Evolutionary conservation across 108 stramenopile species (phyloP), one percentile per base, ranked within the genome.

Genomic region (Schizochytrium sp.): DNA sequence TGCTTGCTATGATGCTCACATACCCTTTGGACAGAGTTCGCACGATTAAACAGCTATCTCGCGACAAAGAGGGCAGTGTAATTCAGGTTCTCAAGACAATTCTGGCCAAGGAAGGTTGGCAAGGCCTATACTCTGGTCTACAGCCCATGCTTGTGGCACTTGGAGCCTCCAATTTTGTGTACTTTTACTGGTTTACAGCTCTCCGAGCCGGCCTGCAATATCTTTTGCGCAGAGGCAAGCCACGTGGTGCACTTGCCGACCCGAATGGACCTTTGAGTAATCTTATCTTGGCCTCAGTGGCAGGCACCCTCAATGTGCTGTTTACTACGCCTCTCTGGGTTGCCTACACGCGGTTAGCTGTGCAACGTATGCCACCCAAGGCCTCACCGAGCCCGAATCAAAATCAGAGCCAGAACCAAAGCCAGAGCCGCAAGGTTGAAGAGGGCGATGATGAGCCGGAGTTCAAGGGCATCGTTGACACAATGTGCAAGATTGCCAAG

Each of bases 251-350:
- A 17, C 73, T 69, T 46, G 47, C 72, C 8, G 46, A 61, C 19
- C 45, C 58, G 17, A 87, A 90, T 38, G 87, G 72, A 42, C 47
- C 90, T 38, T 15, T 87, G 13, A 72, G 90, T 58, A 91, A 92
- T 88, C 88, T 92, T 19, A 46, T 91, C 28, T 88, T 88, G 5
- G 92, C 91, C 2, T 92, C 91, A 88, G 55, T 94, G 5, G 93
- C 94, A 7, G 94, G 94, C 19, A 92, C 93, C 50, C 58, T 95
- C 28, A 94, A 92, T 50, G 94, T 95, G 8, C 57, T 95, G 87
- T 55, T 94, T 42, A 94, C 94, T 12, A 94, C 93, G 57, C 94
- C 94, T 28, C 89, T 95, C 3, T 95, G 94, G 94, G 91, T 95
- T 47, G 94, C 94, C 19, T 93, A 94, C 89, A 94, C 93, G 50